A percentile compares a stretch with the other conserved stretches of the same genome.
These are phyloP conservation scores for Hymenoscyphus salicellus DNA, from an alignment of 2,329 filamentous ascomycete genomes.

Conservation along the genomic window DNA sequence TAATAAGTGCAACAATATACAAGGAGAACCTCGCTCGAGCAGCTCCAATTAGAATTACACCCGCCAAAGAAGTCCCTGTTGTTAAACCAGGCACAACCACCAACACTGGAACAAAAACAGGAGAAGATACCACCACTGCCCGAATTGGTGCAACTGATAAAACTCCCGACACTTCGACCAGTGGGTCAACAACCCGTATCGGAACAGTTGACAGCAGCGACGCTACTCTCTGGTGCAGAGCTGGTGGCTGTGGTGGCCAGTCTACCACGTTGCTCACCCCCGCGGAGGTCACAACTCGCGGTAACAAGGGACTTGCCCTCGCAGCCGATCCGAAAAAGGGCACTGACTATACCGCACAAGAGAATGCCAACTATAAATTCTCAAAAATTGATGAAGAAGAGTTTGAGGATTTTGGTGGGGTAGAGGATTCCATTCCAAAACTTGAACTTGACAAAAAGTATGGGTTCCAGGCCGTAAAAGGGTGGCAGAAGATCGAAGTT, in stretches of 20 bases:
- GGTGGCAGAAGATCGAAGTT: neutral
- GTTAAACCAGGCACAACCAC: neutral
- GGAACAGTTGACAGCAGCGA: neutral
- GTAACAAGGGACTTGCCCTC: neutral
- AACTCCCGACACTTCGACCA: neutral
- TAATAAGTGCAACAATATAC: neutral
- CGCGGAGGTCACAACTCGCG: neutral
- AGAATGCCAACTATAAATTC: neutral
- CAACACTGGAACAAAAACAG: neutral
- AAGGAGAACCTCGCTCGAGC: slow-evolving; percentile 1
- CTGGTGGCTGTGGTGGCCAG: too few species aligned
- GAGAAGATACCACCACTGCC: neutral
- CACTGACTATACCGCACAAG: neutral
- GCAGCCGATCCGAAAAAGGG: neutral
- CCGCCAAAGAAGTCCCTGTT: neutral
- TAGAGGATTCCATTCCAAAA: neutral
- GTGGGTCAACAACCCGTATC: neutral
- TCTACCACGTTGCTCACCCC: too few species aligned
- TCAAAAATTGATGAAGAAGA: neutral
- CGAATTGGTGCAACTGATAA: neutral
- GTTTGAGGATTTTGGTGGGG: neutral
- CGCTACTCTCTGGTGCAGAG: too few species aligned
- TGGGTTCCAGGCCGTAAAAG: neutral
- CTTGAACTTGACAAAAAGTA: slow-evolving; percentile 5
- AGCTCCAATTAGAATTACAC: neutral